Evolutionary conservation across 2,329 filamentous ascomycete species (phyloP).

Genomic region (Geosmithia flava): DNA sequence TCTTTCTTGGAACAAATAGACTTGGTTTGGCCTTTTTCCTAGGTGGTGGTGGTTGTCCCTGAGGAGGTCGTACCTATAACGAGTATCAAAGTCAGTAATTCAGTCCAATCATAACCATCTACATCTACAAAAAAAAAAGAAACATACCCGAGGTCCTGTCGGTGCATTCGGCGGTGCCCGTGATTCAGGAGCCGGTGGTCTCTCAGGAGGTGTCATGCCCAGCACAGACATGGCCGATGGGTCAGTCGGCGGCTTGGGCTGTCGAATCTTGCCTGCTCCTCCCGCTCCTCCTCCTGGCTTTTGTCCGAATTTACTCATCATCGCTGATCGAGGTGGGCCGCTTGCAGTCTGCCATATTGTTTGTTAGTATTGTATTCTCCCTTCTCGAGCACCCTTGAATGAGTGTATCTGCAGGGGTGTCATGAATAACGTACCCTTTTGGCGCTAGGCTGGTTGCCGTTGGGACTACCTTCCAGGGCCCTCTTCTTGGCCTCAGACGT

Average conservation of each 20-base stretch:
- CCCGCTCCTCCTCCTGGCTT: conserved; percentile 13
- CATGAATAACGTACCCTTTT: conserved; percentile 26
- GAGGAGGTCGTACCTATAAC: not conserved
- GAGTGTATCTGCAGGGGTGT: not conserved
- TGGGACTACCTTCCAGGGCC: conserved; percentile 23
- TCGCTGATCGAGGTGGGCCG: conserved; percentile 15
- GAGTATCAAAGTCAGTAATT: not conserved
- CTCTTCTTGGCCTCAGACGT: conserved; percentile 26
- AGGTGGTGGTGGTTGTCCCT: not conserved
- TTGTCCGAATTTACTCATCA: conserved; percentile 22
- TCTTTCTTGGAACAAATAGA: conserved; percentile 10
- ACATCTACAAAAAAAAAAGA: not conserved
- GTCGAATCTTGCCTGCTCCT: conserved; percentile 2
- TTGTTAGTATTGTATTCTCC: conserved; percentile 10
- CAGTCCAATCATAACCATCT: not conserved
- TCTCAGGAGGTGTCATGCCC: conserved; percentile 31
- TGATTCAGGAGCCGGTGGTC: conserved; percentile 17
- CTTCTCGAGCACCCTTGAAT: not conserved
- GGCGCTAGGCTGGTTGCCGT: conserved; percentile 14
- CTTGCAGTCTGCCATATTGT: conserved; percentile 13
- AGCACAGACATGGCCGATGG: conserved; percentile 40
- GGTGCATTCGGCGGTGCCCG: not conserved
- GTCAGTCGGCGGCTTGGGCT: conserved; percentile 23
- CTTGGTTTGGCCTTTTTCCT: conserved; percentile 5
- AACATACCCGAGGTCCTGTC: not conserved